A percentile compares a stretch with the other conserved stretches of the same genome.
phyloP scores from a whole-genome alignment of 1,284 basidiomycete species.

The Cutaneotrichosporon sp. region DNA sequence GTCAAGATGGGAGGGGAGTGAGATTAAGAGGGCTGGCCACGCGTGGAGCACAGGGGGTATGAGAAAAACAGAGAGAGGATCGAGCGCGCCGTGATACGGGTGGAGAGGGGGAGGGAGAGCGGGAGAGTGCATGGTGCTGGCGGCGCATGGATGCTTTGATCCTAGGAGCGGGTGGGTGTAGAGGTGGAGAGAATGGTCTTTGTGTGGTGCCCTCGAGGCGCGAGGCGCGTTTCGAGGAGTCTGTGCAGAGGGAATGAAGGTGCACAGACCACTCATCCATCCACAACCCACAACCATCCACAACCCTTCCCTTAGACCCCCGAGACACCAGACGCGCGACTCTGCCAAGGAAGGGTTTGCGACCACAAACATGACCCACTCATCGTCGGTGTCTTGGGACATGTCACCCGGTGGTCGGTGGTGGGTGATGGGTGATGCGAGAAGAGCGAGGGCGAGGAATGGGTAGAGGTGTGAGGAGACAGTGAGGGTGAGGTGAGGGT shows the following conservation, averaged over 20 bases:
- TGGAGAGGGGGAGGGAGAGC: neutral
- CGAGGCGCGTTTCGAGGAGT: neutral
- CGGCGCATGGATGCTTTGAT: neutral
- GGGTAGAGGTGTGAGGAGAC: too few species aligned
- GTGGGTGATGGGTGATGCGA: neutral
- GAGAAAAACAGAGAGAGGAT: neutral
- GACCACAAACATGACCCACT: neutral
- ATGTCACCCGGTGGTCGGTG: neutral
- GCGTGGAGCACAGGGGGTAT: neutral
- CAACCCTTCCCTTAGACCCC: neutral
- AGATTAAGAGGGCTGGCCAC: neutral
- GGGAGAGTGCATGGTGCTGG: neutral
- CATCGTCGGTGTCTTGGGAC: neutral
- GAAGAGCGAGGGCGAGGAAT: too few species aligned
- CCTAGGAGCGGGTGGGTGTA: too few species aligned
- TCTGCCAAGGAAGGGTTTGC: too few species aligned
- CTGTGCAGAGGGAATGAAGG: neutral
- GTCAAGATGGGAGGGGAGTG: slow-evolving; percentile 6
- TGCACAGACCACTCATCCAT: neutral
- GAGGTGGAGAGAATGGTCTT: too few species aligned
- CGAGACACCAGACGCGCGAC: neutral
- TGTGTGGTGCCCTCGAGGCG: neutral
- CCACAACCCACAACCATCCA: neutral
- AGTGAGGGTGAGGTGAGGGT: too few species aligned
- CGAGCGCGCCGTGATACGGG: neutral